These are phyloP conservation scores for Colletotrichum australisinense DNA, from an alignment of 2,329 filamentous ascomycete species.

Conservation along the genomic window DNA sequence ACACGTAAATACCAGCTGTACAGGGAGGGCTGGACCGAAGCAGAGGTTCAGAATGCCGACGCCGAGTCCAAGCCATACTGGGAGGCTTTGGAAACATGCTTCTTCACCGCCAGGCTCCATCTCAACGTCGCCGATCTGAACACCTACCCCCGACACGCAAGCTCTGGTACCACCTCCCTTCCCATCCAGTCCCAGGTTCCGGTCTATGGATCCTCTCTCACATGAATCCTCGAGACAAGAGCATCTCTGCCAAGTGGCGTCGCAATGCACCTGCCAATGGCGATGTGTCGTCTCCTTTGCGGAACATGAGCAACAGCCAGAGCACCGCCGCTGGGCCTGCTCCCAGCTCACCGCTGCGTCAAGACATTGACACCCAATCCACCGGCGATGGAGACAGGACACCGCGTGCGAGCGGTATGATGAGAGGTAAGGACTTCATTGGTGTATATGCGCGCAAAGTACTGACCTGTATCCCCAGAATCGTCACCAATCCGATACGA, in stretches of 20 bases:
- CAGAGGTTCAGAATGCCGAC: conserved; percentile 75
- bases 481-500: conserved; percentile 94
- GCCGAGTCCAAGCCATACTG: conserved; percentile 86
- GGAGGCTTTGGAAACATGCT: conserved; percentile 89
- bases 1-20: conserved; percentile 95
- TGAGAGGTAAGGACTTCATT: conserved; percentile 67
- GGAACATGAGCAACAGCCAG: conserved; percentile 68
- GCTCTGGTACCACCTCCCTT: conserved; percentile 94
- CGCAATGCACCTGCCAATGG: conserved; percentile 44
- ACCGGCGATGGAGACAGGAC: conserved; percentile 71
- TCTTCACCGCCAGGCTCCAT: conserved; percentile 83
- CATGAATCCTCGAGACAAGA: too few species aligned
- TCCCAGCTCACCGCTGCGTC: conserved; percentile 70
- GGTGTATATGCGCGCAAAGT: neutral
- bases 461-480: conserved; percentile 61
- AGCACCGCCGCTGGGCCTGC: conserved; percentile 54
- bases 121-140: conserved; percentile 91
- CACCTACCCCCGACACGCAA: conserved; percentile 93
- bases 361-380: conserved; percentile 68
- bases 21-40: conserved; percentile 83
- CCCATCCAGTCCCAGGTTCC: too few species aligned
- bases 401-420: conserved; percentile 72
- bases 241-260: too few species aligned
- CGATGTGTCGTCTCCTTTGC: conserved; percentile 64
- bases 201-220: too few species aligned